phyloP scores from a whole-genome alignment of 768 basidiomycete species.

The Kwoniella sp. region DNA sequence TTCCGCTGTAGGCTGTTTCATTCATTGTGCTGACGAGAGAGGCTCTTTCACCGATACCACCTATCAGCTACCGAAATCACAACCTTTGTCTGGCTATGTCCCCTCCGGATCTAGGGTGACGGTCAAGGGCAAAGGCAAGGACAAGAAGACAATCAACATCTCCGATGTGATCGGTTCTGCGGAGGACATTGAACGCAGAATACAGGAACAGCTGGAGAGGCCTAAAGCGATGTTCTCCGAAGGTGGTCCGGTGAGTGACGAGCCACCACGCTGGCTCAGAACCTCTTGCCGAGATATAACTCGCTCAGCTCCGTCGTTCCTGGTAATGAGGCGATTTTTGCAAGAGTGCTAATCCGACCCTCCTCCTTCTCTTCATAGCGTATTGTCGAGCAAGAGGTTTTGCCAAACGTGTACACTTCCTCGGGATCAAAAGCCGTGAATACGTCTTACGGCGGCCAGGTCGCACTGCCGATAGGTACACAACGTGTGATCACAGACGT shows the following conservation, averaged over 20 bases:
- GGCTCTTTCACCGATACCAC: neutral
- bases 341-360: neutral
- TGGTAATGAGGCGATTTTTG: neutral
- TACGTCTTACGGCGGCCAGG: slow-evolving; percentile 74
- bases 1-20: too few relatives aligned
- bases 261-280: too few relatives aligned
- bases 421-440: slow-evolving; percentile 64
- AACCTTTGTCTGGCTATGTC: slow-evolving; percentile 18
- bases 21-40: slow-evolving; percentile 1
- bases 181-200: slow-evolving; percentile 49
- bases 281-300: too few relatives aligned
- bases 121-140: slow-evolving; percentile 33
- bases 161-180: slow-evolving; percentile 43
- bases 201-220: slow-evolving; percentile 52
- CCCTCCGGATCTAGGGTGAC: slow-evolving; percentile 2
- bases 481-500: slow-evolving; percentile 70
- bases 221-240: slow-evolving; percentile 49
- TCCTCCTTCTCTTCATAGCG: slow-evolving; percentile 14
- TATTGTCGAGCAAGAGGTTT: slow-evolving; percentile 57
- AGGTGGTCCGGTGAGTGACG: slow-evolving; percentile 34
- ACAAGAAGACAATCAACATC: slow-evolving; percentile 40
- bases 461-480: slow-evolving; percentile 82
- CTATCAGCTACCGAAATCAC: slow-evolving; percentile 4
- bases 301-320: too few relatives aligned
- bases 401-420: slow-evolving; percentile 86